Base-by-base conservation (phyloP, 305 asterid genomes). In the Rubia peregrina region DNA sequence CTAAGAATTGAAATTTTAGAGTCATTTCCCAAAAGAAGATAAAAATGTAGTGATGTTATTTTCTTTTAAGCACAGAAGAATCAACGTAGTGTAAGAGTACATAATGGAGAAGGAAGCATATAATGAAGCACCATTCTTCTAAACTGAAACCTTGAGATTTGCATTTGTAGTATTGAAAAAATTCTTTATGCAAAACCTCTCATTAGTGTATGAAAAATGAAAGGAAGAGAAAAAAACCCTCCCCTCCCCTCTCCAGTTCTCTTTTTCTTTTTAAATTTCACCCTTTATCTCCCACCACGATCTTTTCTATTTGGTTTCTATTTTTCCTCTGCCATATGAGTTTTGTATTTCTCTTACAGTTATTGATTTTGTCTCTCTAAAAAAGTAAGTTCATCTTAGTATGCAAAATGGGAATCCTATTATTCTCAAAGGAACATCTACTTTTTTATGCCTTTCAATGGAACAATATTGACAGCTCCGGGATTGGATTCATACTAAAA, bases 1-100 rank as follows among this genome's bases (percentile, higher is more conserved):
- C 99, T 94, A 85, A 79, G 73, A 66, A 51, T 79, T 70, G 62
- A 69, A 51, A 71, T 67, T 22, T 51, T 12, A n/a, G 59, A 12
- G 1, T 44, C 22, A 38, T 40, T 40, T 64, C 2, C 68, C 4
- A 64, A 64, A 12, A 41, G 12, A 64, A 64, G 48, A 64, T 17
- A 64, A 26, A 49, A 13, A 49, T 49, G 56, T 6, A n/a, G 67
- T 62, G 68, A 64, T 61, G 51, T 24, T n/a, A 40, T 12, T n/a
- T 2, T 19, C 24, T 41, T 41, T 42, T n/a, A 17, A n/a, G 68
- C 53, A 41, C 26, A 64, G 17, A 41, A 64, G 17, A 41, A 62
- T 33, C 46, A 33, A 62, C 12, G 9, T 3, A 36, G 46, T 48
- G 17, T 19, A 41, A 64, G 68, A 64, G 10, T 41, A 64, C 44